phyloP scores from a whole-genome alignment of 2,329 filamentous ascomycete species.

The Fusarium aywerte region DNA sequence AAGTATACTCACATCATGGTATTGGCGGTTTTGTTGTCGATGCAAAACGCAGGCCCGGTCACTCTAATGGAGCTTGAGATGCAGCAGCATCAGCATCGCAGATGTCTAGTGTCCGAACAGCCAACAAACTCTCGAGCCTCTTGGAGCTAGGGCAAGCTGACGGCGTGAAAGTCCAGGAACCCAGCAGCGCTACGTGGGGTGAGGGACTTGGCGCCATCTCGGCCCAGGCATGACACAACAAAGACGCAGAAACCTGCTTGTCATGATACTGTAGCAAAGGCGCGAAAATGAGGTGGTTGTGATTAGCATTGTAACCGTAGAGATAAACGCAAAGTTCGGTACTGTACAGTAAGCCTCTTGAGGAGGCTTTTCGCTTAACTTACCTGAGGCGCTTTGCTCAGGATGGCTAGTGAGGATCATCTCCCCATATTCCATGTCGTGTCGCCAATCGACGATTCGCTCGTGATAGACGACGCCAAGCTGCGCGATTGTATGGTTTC shows the following conservation, averaged over 20 bases:
- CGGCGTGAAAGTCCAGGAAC: conserved; percentile 26
- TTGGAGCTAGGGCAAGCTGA: conserved; percentile 17
- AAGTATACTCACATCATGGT: conserved; percentile 19
- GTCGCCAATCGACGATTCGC: conserved; percentile 45
- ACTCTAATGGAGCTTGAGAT: conserved; percentile 26
- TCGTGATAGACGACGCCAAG: conserved; percentile 24
- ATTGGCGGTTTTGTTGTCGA: conserved; percentile 36
- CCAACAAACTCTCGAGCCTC: conserved; percentile 31
- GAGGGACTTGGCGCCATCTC: conserved; percentile 33
- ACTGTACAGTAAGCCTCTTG: conserved; percentile 20
- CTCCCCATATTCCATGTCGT: conserved; percentile 26
- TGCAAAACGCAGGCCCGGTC: conserved; percentile 20
- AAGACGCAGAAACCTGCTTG: conserved; percentile 38
- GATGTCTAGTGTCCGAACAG: conserved; percentile 23
- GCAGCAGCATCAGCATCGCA: conserved; percentile 20
- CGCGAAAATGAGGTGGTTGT: conserved; percentile 14
- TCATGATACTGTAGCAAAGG: conserved; percentile 16
- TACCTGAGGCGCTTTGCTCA: conserved; percentile 34
- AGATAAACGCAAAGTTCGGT: conserved; percentile 22
- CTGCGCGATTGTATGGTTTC: conserved; percentile 30
- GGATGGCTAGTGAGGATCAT: conserved; percentile 39
- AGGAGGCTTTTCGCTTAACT: conserved; percentile 29
- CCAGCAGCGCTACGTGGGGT: conserved; percentile 33
- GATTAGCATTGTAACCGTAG: conserved; percentile 30
- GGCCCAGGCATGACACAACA: conserved; percentile 29